Evolutionary conservation across 139 green algal genomes (phyloP), one percentile per base, ranked within the genome.

Genomic region (Coccomyxa sp.): DNA sequence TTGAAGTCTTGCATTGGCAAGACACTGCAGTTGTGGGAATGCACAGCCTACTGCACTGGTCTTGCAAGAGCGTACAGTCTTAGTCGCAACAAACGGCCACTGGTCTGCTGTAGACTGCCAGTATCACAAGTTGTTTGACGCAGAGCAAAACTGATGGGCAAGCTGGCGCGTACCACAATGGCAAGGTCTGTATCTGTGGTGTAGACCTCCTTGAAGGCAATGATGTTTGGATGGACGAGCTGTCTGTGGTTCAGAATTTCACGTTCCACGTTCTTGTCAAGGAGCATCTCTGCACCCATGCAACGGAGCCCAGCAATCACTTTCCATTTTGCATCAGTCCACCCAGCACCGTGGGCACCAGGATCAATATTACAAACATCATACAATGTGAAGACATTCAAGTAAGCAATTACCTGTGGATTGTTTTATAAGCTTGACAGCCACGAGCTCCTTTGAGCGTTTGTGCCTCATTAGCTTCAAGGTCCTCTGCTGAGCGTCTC

Each of bases 161-260:
- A 28, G 18, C 63, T 71, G 18, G 18, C 63, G 18, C 63, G 18
- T 25, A 71, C 63, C 18, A 71, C 63, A 71, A 71, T 71, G 63
- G 18, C 18, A 1, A 71, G 63, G 63, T 71, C 18, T 25, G 63
- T 28, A 9, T 71, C 63, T 71, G 63, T 71, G 18, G 63, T 25
- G 21, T 28, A 71, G 63, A 81, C 80, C 68, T 85, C 82, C 28
- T 81, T 80, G 23, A 86, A 80, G 31, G 75, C 30, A 7, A 86
- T 68, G 32, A 86, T 66, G 78, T 86, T 80, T 11, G 77, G 77
- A 45, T 86, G 83, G 32, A 32, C 16, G 38, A 86, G 77, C 30
- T 51, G n/a, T 32, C 28, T 58, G 83, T 86, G 83, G 67, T 86
- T 86, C n/a, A 82, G 66, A 18, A 86, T 68, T 67, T 86, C 83